Evolutionary conservation across 2,329 filamentous ascomycete genomes (phyloP), one percentile per base, ranked within the genome.

Genomic region (Thelonectria rubi): DNA sequence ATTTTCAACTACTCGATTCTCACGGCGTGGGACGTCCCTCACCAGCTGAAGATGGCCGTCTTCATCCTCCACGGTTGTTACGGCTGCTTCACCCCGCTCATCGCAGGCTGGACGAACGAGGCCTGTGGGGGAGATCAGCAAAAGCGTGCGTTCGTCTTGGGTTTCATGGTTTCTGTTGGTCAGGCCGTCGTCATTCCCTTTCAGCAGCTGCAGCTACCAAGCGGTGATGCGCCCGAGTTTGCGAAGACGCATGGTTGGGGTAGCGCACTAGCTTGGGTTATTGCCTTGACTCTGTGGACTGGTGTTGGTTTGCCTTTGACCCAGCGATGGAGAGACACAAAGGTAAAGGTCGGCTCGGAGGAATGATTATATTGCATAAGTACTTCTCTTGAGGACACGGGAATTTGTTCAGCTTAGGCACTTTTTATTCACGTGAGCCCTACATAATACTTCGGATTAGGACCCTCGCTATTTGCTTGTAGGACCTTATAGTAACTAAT

Each of bases 61-160:
- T 81, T 79, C 49, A 76, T 80, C 49, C 65, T 79, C 5, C 68
- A 70, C 2, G 78, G 79, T 12, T 76, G 72, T 47, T 80, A 80
- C 57, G 78, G 79, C 26, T 80, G 76, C 55, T 79, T 74, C 66
- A 80, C 78, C 1, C 78, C 79, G 3, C 67, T 81, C 9, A 68
- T 80, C 1, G 77, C 77, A 0, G 77, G 77, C 0, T 80, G 78
- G 78, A 65, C 73, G 1, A 80, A 80, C 60, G 75, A 77, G 59
- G 67, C 76, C 1, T 80, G 78, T 49, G 78, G 77, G 1, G 76
- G 77, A 4, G 78, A 80, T 52, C 76, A 79, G 58, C 78, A 81
- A 66, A 78, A 80, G 60, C 75, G 79, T 8, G 78, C 76, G 0
- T 80, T 80, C 46, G 68, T 78, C 10, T 66, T 80, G 3, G 77